Percentiles rank a stretch among this genome's conserved stretches.
These are phyloP conservation scores for Beauveria sp. DNA, from an alignment of 2,329 filamentous ascomycete species.

Conservation along the genomic window DNA sequence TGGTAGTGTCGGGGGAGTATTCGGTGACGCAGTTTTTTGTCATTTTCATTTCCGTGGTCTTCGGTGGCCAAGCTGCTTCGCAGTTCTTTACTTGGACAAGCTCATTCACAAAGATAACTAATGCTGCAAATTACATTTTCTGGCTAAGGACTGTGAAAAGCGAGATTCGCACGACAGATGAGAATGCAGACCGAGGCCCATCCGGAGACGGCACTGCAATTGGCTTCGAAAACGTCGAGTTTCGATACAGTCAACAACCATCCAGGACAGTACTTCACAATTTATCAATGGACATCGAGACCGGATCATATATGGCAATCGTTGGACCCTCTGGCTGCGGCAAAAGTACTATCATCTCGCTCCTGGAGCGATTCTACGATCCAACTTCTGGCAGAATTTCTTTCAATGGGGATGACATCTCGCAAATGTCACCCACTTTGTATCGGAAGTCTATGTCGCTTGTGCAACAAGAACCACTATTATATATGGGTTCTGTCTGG, in stretches of 20 bases:
- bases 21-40: constrained; percentile 31
- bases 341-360: not conserved
- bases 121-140: constrained; percentile 35
- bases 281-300: constrained; percentile 18
- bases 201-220: not conserved
- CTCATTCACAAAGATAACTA: constrained; percentile 37
- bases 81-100: constrained; percentile 32
- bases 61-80: constrained; percentile 23
- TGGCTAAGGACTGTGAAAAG: constrained; percentile 19
- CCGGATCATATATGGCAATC: not conserved
- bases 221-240: constrained; percentile 4
- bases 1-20: constrained; percentile 25
- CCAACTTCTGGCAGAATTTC: not conserved
- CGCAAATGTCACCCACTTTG: not conserved
- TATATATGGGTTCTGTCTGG: not conserved
- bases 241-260: constrained; percentile 10
- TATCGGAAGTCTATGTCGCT: not conserved
- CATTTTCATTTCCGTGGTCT: constrained; percentile 34
- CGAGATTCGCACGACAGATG: constrained; percentile 27
- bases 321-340: not conserved
- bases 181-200: constrained; percentile 25
- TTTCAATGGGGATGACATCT: not conserved
- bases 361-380: not conserved
- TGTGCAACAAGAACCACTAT: not conserved
- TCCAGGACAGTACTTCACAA: constrained; percentile 22